phyloP scores from a whole-genome alignment of 768 basidiomycete species.

The Kwoniella dejecticola region DNA sequence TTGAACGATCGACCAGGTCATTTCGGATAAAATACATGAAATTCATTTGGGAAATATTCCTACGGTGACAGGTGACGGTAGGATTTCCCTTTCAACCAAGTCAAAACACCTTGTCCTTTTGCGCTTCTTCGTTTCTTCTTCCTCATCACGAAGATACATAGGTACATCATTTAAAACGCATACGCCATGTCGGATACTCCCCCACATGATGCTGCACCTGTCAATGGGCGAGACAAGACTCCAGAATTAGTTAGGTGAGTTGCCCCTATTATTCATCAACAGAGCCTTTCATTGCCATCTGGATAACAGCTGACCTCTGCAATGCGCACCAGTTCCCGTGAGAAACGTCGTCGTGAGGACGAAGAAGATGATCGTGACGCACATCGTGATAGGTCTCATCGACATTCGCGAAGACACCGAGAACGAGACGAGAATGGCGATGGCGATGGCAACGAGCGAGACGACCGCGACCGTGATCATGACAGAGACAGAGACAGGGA shows the following conservation, averaged over 20 bases:
- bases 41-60: slow-evolving; percentile 5
- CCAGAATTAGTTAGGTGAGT: slow-evolving; percentile 48
- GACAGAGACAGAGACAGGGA: slow-evolving; percentile 32
- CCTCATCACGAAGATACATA: not conserved
- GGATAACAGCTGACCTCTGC: not conserved
- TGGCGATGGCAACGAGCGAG: slow-evolving; percentile 23
- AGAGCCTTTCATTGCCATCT: not conserved
- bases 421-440: slow-evolving; percentile 46
- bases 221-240: slow-evolving; percentile 33
- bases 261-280: not conserved
- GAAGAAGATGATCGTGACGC: slow-evolving; percentile 48
- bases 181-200: slow-evolving; percentile 38
- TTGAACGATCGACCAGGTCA: not conserved
- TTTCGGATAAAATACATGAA: slow-evolving; percentile 14
- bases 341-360: slow-evolving; percentile 62
- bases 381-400: slow-evolving; percentile 39
- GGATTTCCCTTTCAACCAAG: slow-evolving; percentile 2
- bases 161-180: not conserved
- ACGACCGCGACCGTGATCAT: slow-evolving; percentile 26
- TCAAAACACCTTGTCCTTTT: no score
- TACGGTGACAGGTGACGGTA: not conserved
- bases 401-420: slow-evolving; percentile 41
- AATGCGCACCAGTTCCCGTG: slow-evolving; percentile 60
- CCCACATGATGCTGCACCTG: slow-evolving; percentile 11
- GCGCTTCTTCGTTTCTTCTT: not conserved